A percentile compares a stretch with the other conserved stretches of the same genome.
phyloP scores from a whole-genome alignment of 1,284 basidiomycete species.

The Malassezia furfur region DNA sequence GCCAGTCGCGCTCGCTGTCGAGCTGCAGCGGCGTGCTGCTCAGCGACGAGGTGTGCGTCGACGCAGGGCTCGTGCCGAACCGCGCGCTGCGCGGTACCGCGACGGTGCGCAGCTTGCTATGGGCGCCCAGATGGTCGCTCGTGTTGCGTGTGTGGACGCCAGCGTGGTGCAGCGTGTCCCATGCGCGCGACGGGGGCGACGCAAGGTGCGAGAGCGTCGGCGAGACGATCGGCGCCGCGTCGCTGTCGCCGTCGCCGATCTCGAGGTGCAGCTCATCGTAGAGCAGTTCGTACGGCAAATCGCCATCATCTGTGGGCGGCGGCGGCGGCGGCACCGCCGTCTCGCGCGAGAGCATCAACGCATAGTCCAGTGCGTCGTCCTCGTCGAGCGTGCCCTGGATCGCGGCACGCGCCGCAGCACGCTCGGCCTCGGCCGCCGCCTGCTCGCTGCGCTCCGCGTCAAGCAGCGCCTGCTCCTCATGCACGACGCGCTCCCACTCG shows the following conservation, averaged over 20 bases:
- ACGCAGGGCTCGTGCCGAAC: constrained; percentile 2
- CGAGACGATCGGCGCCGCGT: constrained; percentile 4
- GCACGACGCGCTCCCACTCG: constrained; percentile 38
- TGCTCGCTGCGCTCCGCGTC: constrained; percentile 59
- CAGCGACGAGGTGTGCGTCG: constrained; percentile 3
- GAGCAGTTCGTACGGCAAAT: constrained; percentile 12
- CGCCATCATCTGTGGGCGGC: not conserved
- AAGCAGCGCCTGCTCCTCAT: constrained; percentile 22
- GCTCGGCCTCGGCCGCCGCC: constrained; percentile 53
- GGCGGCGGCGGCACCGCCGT: constrained; percentile 48
- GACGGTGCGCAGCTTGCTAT: constrained; percentile 36
- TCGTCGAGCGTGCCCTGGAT: constrained; percentile 66
- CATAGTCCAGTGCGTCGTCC: constrained; percentile 67
- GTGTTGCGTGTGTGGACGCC: constrained; percentile 11
- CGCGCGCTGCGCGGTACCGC: constrained; percentile 27
- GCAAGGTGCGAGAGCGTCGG: not conserved
- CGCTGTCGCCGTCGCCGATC: constrained; percentile 10
- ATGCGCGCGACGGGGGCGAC: constrained; percentile 29
- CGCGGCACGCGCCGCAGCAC: constrained; percentile 52
- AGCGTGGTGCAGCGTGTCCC: constrained; percentile 35
- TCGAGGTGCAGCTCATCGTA: constrained; percentile 8
- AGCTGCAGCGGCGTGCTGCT: constrained; percentile 4
- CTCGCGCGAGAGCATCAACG: constrained; percentile 73
- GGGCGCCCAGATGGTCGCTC: constrained; percentile 14
- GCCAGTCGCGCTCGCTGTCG: constrained; percentile 7